Conservation (phyloP, 2,329 filamentous ascomycete species). For the Alternaria postmessia region DNA sequence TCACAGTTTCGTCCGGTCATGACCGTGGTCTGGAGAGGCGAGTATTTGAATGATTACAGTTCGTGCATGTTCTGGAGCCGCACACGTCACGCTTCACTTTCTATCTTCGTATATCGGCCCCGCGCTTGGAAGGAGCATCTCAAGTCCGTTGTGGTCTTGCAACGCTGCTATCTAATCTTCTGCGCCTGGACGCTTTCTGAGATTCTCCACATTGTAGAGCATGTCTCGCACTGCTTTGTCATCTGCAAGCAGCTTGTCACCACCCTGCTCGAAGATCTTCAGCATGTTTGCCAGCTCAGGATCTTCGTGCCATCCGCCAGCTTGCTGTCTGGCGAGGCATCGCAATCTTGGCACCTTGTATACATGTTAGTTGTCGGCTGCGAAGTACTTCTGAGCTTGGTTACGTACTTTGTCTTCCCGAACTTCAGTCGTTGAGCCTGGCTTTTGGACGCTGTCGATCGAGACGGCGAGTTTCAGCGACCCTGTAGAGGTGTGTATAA, state of each 20-base stretch:
- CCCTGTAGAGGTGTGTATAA: slow-evolving; percentile 24
- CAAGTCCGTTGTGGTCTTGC: slow-evolving; percentile 3
- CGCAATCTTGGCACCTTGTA: slow-evolving; percentile 36
- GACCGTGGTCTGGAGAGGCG: slow-evolving; percentile 4
- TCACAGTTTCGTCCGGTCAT: slow-evolving; percentile 1
- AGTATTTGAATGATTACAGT: slow-evolving; percentile 26
- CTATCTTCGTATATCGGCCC: slow-evolving; percentile 11
- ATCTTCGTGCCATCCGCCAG: slow-evolving; percentile 38
- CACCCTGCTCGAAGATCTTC: slow-evolving; percentile 24
- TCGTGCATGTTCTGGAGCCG: slow-evolving; percentile 24
- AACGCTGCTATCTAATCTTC: slow-evolving; percentile 39
- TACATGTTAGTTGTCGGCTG: slow-evolving; percentile 18
- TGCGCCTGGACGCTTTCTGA: slow-evolving; percentile 58
- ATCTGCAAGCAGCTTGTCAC: slow-evolving; percentile 30
- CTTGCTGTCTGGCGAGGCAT: slow-evolving; percentile 29
- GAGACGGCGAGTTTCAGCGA: slow-evolving; percentile 55
- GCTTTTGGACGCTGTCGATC: slow-evolving; percentile 62
- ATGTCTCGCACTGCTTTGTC: slow-evolving; percentile 54
- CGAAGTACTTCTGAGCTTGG: background rate
- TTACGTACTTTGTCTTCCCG: slow-evolving; percentile 41
- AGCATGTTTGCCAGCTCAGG: slow-evolving; percentile 21
- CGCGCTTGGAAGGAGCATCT: slow-evolving; percentile 4
- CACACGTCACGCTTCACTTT: slow-evolving; percentile 26
- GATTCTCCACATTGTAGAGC: slow-evolving; percentile 58
- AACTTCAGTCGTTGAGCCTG: slow-evolving; percentile 58